Conservation (phyloP, 805 yeast genomes). For the Kregervanrija delftensis region DNA sequence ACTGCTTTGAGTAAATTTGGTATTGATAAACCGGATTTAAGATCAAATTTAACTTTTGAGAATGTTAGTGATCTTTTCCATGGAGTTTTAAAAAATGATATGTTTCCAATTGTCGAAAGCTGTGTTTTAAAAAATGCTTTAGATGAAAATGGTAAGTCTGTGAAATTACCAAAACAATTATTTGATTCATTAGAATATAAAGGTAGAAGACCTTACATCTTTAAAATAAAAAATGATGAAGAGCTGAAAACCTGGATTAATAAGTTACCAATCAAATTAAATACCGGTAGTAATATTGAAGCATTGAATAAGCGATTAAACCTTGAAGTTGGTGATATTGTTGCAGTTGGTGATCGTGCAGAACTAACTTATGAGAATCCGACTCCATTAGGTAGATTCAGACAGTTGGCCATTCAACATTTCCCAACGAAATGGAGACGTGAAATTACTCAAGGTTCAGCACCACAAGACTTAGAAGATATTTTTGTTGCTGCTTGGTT, state of each 20-base stretch:
- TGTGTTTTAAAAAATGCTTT: conserved; percentile 53
- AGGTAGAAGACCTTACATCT: conserved; percentile 50
- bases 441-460: conserved; percentile 15
- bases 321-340: conserved; percentile 59
- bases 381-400: conserved; percentile 82
- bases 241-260: conserved; percentile 40
- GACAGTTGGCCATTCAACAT: conserved; percentile 63
- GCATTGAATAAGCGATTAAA: conserved; percentile 29
- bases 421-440: conserved; percentile 48
- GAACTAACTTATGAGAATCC: conserved; percentile 78
- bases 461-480: conserved; percentile 20
- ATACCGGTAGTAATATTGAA: conserved; percentile 1
- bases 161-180: conserved; percentile 14
- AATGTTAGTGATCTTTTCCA: conserved; percentile 39
- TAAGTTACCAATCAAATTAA: conserved; percentile 14
- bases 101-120: conserved; percentile 70
- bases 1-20: conserved; percentile 75
- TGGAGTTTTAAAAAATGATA: conserved; percentile 22
- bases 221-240: conserved; percentile 39
- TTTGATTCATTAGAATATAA: conserved; percentile 40
- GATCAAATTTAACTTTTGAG: conserved; percentile 49
- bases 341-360: conserved; percentile 77
- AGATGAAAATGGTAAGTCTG: conserved; percentile 14
- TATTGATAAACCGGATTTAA: conserved; percentile 89
- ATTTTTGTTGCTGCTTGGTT: conserved; percentile 74